Percentiles rank a stretch among this genome's conserved stretches.
Conservation (phyloP, 108 stramenopile genomes). For the Fragilariopsis cylindrus region DNA sequence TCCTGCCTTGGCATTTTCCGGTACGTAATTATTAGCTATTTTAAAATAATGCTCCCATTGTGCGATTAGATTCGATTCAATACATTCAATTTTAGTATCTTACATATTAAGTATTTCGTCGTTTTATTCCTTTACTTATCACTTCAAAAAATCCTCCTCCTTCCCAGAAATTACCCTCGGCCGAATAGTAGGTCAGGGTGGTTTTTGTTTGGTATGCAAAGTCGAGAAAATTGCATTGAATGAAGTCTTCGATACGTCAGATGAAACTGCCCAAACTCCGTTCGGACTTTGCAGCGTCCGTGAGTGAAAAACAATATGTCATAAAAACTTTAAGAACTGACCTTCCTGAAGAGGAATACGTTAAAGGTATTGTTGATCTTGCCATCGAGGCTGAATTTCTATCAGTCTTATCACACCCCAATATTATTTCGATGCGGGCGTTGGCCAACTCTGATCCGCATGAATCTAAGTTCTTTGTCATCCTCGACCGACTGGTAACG, state of each 20-base stretch:
- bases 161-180: slow-evolving; percentile 69
- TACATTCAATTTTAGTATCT: not conserved
- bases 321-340: slow-evolving; percentile 79
- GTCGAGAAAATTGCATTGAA: slow-evolving; percentile 62
- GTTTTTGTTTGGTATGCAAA: slow-evolving; percentile 72
- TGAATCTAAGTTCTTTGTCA: slow-evolving; percentile 77
- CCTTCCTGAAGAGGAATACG: slow-evolving; percentile 78
- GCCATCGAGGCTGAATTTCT: slow-evolving; percentile 88
- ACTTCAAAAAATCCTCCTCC: not conserved
- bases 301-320: slow-evolving; percentile 46
- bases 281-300: slow-evolving; percentile 47
- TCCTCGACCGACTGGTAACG: slow-evolving; percentile 65
- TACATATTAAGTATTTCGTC: not conserved
- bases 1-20: slow-evolving; percentile 8
- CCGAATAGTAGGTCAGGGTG: slow-evolving; percentile 71
- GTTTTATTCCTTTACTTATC: not conserved
- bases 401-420: slow-evolving; percentile 57
- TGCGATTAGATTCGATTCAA: not conserved
- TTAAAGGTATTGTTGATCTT: slow-evolving; percentile 84
- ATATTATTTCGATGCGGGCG: slow-evolving; percentile 79
- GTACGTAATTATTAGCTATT: not conserved
- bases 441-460: slow-evolving; percentile 82
- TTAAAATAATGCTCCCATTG: no score
- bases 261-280: slow-evolving; percentile 53
- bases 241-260: slow-evolving; percentile 71